Evolutionary conservation across 495 filamentous ascomycete species (phyloP), one percentile per base, ranked within the genome.

Genomic region (Immersiella caudata): DNA sequence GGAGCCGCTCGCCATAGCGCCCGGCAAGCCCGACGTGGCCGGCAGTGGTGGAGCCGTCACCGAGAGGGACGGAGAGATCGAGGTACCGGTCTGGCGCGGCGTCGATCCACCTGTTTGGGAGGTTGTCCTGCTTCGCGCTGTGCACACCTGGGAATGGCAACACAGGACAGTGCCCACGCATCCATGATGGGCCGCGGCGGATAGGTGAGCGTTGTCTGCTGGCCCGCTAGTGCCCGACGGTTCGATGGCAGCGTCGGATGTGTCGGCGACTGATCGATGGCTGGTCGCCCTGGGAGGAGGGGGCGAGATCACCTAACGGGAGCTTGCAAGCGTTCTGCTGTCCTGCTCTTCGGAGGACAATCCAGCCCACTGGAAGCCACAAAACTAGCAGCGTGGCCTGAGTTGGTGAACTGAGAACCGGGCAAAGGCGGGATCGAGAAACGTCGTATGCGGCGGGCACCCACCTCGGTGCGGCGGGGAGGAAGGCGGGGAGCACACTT

Each of bases 31-130:
- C 60, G 36, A 62, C 2, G 14, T 24, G 35, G 16, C 29, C 35
- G 60, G 60, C 26, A 62, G 60, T 22, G 60, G 60, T 50, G 56
- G 56, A 50, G 36, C 60, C 60, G 60, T 50, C 16, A 26, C 26
- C 56, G 21, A 57, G 60, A 25, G 36, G 25, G 60, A n/a, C 36
- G 6, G 60, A 57, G 54, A 26, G 54, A 18, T 26, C 21, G 21
- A 24, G 52, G 40, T 46, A 46, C 40, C 40, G 40, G 40, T 46
- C 6, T 26, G 52, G 52, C 52, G 21, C 25, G 56, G 56, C 29
- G 57, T 60, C 57, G 54, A 57, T 57, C 22, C 26, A 27, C 54
- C 26, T 46, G 40, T 46, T 46, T 46, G 40, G 40, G 16, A 46
- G 11, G 16, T 14, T 46, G 40, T 46, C 40, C 5, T 46, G 11